Evolutionary conservation across 1,284 basidiomycete genomes (phyloP), one percentile per base, ranked within the genome.

Genomic region (Golubevia sp.): DNA sequence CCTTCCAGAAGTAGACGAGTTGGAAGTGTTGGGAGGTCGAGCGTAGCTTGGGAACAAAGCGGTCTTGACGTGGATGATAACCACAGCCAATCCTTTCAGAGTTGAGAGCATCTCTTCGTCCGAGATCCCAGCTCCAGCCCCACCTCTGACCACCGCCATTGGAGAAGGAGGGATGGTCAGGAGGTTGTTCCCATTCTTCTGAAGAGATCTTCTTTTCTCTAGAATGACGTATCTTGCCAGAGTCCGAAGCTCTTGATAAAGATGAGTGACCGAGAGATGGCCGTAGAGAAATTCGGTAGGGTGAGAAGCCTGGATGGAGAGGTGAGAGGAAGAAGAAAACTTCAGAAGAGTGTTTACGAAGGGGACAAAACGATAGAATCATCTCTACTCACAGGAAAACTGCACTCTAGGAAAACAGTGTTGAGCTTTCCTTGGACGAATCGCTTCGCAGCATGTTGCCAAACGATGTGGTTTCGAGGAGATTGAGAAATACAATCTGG

Each of bases 361-460:
- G 18, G n/a, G 48, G 18, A 18, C 48, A n/a, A 18, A 49, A 49
- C 18, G 48, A 26, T 11, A 52, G 3, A 11, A 23, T 4, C 23
- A 26, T 3, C 21, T 23, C 23, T 26, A 23, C 50, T 26, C 11
- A 52, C 50, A 4, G 69, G 66, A 56, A 77, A 81, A 57, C 71
- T 75, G 68, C 79, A 81, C 51, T 81, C 79, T 2, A 81, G 55
- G 34, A 81, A 79, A 23, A 81, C 63, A 25, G 79, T 70, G 27
- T 63, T 63, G 23, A 81, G 63, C 57, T 69, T 72, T 11, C 70
- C 69, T 15, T 72, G 63, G 15, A 68, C 73, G 48, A 76, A 74
- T 2, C 70, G 65, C 20, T 64, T 58, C 2, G 77, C 77, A 0
- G 77, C 74, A 25, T 74, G 67, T n/a, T 61, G 58, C 79, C 79